phyloP scores from a whole-genome alignment of 768 basidiomycete species.

The Neoboletus magnificus region DNA sequence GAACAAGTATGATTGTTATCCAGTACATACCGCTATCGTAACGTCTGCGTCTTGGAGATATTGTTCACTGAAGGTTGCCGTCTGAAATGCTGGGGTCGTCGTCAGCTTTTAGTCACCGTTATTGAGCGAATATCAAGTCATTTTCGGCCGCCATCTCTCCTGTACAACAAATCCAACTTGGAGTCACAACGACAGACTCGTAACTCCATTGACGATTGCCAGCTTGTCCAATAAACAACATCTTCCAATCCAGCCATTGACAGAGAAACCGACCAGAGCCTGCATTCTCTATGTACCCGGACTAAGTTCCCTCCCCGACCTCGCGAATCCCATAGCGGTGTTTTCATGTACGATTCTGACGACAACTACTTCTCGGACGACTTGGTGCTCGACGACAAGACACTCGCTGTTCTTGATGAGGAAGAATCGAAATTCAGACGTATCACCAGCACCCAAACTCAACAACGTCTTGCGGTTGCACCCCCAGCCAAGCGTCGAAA shows the following conservation, averaged over 20 bases:
- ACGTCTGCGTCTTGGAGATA: not conserved
- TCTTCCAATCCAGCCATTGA: not conserved
- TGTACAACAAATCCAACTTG: no score
- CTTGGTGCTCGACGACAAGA: constrained; percentile 58
- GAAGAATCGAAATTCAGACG: constrained; percentile 44
- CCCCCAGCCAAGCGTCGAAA: constrained; percentile 57
- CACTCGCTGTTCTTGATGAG: constrained; percentile 58
- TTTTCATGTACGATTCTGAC: constrained; percentile 59
- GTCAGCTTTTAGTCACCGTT: no score
- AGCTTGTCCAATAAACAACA: not conserved
- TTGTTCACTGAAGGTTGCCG: no score
- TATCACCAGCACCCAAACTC: constrained; percentile 24
- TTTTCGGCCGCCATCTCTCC: no score
- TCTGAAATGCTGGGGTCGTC: no score
- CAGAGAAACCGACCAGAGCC: not conserved
- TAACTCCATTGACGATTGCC: not conserved
- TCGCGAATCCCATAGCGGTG: not conserved
- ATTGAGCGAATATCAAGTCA: no score
- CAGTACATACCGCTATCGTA: not conserved
- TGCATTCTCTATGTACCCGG: not conserved
- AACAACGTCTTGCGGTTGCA: constrained; percentile 19
- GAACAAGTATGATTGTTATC: not conserved
- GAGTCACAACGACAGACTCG: not conserved
- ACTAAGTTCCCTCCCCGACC: not conserved
- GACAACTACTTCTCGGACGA: constrained; percentile 67